Evolutionary conservation across 1,139 yeast genomes (phyloP).

Genomic region (Blastobotrys arbuscula): DNA sequence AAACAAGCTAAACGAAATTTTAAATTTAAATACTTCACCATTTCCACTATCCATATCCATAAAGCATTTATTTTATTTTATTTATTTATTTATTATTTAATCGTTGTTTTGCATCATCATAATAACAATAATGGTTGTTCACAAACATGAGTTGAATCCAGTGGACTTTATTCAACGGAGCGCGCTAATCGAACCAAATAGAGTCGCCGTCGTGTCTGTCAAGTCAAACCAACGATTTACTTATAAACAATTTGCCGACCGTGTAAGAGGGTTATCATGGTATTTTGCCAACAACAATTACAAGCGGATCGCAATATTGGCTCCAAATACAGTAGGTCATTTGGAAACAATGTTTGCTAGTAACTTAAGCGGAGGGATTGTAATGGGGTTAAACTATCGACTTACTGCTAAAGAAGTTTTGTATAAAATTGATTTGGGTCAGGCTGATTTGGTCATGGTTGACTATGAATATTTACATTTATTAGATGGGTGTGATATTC

Average conservation of each 20-base stretch:
- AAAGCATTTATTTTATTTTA: too few relatives aligned
- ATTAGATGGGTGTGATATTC: constrained; percentile 21
- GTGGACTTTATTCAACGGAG: constrained; percentile 35
- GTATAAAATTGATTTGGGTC: constrained; percentile 32
- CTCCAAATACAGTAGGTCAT: constrained; percentile 38
- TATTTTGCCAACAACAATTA: constrained; percentile 27
- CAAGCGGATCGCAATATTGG: constrained; percentile 33
- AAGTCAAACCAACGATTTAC: constrained; percentile 30
- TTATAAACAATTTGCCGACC: constrained; percentile 30
- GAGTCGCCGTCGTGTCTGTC: constrained; percentile 29
- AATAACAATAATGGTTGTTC: neutral
- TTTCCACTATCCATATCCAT: too few relatives aligned
- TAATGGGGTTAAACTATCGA: constrained; percentile 36
- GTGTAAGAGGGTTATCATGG: constrained; percentile 33
- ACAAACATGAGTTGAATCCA: constrained; percentile 30
- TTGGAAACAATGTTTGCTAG: constrained; percentile 36
- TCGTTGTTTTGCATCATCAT: too few relatives aligned
- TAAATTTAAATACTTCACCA: too few relatives aligned
- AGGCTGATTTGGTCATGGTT: constrained; percentile 33
- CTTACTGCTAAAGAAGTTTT: constrained; percentile 32
- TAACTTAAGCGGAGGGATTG: constrained; percentile 33
- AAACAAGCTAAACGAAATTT: too few relatives aligned
- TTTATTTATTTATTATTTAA: too few relatives aligned
- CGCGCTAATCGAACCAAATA: constrained; percentile 35
- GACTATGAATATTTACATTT: constrained; percentile 32